Evolutionary conservation across 2,329 filamentous ascomycete genomes (phyloP), one percentile per base, ranked within the genome.

Genomic region (Aureobasidium sp.): DNA sequence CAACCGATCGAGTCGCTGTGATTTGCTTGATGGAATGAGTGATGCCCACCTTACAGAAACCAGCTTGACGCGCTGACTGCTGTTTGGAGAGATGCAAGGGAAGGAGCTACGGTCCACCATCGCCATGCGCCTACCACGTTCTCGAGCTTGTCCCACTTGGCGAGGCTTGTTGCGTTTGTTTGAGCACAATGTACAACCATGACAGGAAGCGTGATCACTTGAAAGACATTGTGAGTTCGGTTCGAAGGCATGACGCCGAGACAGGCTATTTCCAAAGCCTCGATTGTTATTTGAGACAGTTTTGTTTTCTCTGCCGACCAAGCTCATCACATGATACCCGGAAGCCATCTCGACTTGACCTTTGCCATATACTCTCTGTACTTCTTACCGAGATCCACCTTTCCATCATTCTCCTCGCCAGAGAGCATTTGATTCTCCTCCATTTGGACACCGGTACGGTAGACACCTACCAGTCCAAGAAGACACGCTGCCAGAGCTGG

Each of bases 341-440:
- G 48, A n/a, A 51, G n/a, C 27, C 25, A 51, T 34, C 25, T 38
- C 11, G 1, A 51, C 27, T 12, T 41, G 5, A 51, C 37, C 19
- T 25, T 51, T 19, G 14, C 24, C 48, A 51, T 41, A 27, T 51
- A 51, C 29, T 51, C 25, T 10, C 19, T 40, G n/a, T 51, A 51
- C 24, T 30, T 49, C 24, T 39, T 30, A 19, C 35, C n/a, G 10
- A 40, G 48, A 4, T 41, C 37, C 7, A 27, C 37, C 21, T 41
- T 51, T 21, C 27, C 48, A 14, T 51, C 37, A 19, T 51, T 51
- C 6, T 41, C 37, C 3, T 30, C 37, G 16, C 37, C 48, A 4
- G 35, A 40, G 6, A 51, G 48, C 16, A 51, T 29, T 22, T 51
- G 48, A 6, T 25, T 25, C n/a, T 51, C 48, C 21, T 51, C 48